Evolutionary conservation across 768 basidiomycete genomes (phyloP), one percentile per base, ranked within the genome.

Genomic region (Podaxis sp.): DNA sequence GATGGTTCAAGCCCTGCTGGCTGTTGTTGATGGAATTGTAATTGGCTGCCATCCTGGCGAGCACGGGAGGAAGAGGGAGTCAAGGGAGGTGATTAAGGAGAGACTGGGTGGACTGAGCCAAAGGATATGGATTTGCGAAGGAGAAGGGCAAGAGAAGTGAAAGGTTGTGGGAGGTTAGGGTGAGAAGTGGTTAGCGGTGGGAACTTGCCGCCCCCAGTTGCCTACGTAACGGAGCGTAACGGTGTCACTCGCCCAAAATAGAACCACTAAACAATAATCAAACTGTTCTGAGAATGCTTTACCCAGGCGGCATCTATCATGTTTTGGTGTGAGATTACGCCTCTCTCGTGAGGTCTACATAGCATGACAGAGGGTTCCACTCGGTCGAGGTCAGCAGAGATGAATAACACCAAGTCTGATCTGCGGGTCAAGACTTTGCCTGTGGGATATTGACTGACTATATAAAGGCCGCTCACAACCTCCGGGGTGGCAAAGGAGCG

Each of bases 1-100:
- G 65, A 22, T 57, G 55, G 56, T 48, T 44, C n/a, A 57, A 17
- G 24, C 56, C 56, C 44, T 56, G 44, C 49, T 61, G 64, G 58
- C 28, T 63, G 36, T 44, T 30, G 48, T 63, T 57, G 24, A 63
- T 39, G 33, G 61, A 48, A 24, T 49, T 57, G n/a, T 63, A 63
- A 30, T 26, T 63, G 19, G 59, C 36, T 38, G 53, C 61, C 61
- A 62, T 62, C n/a, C 8, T 7, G 61, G 61, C 61, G 39, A 51
- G 48, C 49, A 48, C 53, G 19, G 24, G 38, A 28, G 17, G 22
- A 4, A 26, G 54, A 40, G 24, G 38, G 11, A 55, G 17, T 22
- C n/a, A 55, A 39, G 33, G 33, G 17, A 17, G 33, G 33, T 26
- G 24, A 15, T 38, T 52, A 55, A 55, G 30, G 61, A 62, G 54